Evolutionary conservation across 768 basidiomycete genomes (phyloP).

Genomic region (Trametes punicea): DNA sequence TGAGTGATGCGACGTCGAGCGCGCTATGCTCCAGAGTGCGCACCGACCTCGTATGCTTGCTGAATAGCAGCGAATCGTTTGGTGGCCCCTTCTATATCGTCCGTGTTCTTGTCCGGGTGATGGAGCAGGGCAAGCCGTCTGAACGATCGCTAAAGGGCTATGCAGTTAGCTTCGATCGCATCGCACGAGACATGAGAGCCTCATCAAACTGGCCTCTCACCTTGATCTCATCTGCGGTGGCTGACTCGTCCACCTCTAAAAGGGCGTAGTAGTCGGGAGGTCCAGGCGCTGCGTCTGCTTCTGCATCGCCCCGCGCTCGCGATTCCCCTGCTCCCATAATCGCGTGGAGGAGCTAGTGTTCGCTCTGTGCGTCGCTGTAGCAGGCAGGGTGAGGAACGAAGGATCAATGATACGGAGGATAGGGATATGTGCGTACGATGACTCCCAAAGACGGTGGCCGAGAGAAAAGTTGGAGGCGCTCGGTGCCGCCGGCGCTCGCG

Average conservation of each 20-base stretch:
- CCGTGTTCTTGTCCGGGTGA: conserved; percentile 86
- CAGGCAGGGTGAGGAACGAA: too few relatives aligned
- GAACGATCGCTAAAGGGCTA: conserved; percentile 62
- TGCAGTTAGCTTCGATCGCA: neutral
- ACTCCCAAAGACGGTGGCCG: neutral
- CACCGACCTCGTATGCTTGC: conserved; percentile 88
- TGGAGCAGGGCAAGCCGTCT: conserved; percentile 79
- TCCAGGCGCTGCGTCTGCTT: conserved; percentile 25
- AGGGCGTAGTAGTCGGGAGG: conserved; percentile 77
- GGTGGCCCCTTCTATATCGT: conserved; percentile 82
- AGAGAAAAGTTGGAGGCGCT: neutral
- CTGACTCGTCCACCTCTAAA: conserved; percentile 76
- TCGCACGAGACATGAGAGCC: neutral
- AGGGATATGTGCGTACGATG: too few relatives aligned
- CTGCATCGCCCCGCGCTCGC: conserved; percentile 33
- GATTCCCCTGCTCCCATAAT: conserved; percentile 73
- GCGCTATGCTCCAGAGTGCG: neutral
- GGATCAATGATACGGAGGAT: neutral
- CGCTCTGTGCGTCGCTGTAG: too few relatives aligned
- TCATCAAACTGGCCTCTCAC: conserved; percentile 34
- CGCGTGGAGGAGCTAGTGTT: neutral
- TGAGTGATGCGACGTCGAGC: neutral
- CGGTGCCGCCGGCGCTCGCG: neutral
- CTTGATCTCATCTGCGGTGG: conserved; percentile 87
- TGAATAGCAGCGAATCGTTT: conserved; percentile 84